phyloP scores from a whole-genome alignment of 169 alveolate genomes.

The Cystoisospora suis region DNA sequence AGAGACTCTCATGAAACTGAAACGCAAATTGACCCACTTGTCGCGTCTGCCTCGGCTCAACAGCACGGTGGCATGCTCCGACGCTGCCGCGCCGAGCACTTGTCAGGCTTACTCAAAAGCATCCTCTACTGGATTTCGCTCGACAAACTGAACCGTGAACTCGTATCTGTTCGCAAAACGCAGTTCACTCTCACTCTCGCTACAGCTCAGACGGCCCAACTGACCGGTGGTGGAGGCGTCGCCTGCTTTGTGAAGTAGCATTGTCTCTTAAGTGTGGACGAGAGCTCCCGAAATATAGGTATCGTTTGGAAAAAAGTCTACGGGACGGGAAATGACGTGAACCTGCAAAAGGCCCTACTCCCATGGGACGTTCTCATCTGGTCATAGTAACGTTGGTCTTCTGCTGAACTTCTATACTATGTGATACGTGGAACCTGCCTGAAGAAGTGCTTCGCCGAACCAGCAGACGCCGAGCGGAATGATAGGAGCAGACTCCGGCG shows the following conservation, averaged over 20 bases:
- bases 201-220: not conserved
- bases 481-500: not conserved
- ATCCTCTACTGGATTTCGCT: not conserved
- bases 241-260: not conserved
- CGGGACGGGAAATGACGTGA: not conserved
- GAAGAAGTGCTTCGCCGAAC: not conserved
- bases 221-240: not conserved
- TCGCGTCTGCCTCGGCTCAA: too few relatives aligned
- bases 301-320: not conserved
- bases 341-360: not conserved
- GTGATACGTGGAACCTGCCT: not conserved
- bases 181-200: too few relatives aligned
- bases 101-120: not conserved
- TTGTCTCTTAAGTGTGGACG: not conserved
- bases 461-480: not conserved
- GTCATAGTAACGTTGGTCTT: too few relatives aligned
- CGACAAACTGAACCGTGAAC: not conserved
- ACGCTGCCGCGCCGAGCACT: too few relatives aligned
- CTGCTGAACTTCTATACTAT: not conserved
- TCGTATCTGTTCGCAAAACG: too few relatives aligned
- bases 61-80: too few relatives aligned
- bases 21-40: too few relatives aligned
- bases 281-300: not conserved
- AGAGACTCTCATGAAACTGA: too few relatives aligned
- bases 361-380: too few relatives aligned